These are phyloP conservation scores for Myriosclerotinia duriaeana DNA, from an alignment of 2,329 filamentous ascomycete species.

Conservation along the genomic window DNA sequence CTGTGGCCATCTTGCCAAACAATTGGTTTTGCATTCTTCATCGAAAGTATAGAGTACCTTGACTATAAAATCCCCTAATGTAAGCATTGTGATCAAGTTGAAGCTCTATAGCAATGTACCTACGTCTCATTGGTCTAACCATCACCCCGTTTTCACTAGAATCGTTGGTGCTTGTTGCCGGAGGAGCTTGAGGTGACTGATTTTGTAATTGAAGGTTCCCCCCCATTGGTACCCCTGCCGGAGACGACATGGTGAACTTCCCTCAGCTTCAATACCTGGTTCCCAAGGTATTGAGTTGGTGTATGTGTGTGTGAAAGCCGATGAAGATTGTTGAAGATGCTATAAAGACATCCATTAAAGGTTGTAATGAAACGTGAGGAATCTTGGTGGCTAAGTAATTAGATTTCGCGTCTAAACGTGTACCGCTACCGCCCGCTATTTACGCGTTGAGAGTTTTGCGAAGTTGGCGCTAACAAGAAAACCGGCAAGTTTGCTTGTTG, in stretches of 20 bases:
- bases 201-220: slow-evolving; percentile 27
- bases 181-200: slow-evolving; percentile 29
- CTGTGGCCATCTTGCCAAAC: slow-evolving; percentile 81
- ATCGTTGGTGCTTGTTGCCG: slow-evolving; percentile 26
- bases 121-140: slow-evolving; percentile 60
- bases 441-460: slow-evolving; percentile 22
- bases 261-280: slow-evolving; percentile 30
- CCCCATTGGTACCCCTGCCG: slow-evolving; percentile 27
- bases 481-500: slow-evolving; percentile 11
- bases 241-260: slow-evolving; percentile 37
- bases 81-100: slow-evolving; percentile 28
- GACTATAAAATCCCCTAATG: slow-evolving; percentile 54
- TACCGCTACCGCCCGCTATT: slow-evolving; percentile 21
- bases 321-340: slow-evolving; percentile 25
- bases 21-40: slow-evolving; percentile 81
- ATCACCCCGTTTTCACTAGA: slow-evolving; percentile 53
- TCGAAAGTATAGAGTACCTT: slow-evolving; percentile 98
- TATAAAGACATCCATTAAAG: slow-evolving; percentile 31
- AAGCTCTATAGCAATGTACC: slow-evolving; percentile 40
- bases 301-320: slow-evolving; percentile 26
- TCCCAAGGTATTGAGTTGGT: slow-evolving; percentile 26
- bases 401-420: slow-evolving; percentile 29
- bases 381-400: slow-evolving; percentile 33
- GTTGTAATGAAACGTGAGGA: slow-evolving; percentile 23
- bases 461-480: slow-evolving; percentile 27